Evolutionary conservation across 1,284 basidiomycete genomes (phyloP).

Genomic region (Cryptococcus floricola): DNA sequence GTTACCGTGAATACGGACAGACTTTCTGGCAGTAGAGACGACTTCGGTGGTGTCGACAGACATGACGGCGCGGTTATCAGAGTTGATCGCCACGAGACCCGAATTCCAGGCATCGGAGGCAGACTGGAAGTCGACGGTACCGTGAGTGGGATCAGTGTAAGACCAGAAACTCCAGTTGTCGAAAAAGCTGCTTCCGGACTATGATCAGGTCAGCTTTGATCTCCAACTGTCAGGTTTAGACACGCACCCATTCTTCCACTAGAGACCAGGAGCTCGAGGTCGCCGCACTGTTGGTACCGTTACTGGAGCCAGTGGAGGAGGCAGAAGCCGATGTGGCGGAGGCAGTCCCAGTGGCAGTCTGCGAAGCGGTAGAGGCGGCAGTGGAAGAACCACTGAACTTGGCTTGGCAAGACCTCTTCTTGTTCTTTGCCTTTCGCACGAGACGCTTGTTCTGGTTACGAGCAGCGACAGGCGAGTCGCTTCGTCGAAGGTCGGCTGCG

Average conservation of each 20-base stretch:
- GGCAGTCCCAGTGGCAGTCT: slow-evolving; percentile 5
- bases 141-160: slow-evolving; percentile 71
- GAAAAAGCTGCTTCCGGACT: slow-evolving; percentile 59
- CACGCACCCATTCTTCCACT: slow-evolving; percentile 30
- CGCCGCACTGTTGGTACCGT: slow-evolving; percentile 7
- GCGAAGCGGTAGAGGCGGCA: neutral
- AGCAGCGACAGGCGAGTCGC: neutral
- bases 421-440: slow-evolving; percentile 24
- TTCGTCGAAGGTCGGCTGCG: slow-evolving; percentile 6
- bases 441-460: slow-evolving; percentile 25
- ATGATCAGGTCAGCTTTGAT: slow-evolving; percentile 2
- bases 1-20: slow-evolving; percentile 70
- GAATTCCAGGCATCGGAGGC: slow-evolving; percentile 36
- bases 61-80: slow-evolving; percentile 71
- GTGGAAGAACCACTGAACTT: slow-evolving; percentile 4
- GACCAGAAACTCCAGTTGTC: slow-evolving; percentile 73
- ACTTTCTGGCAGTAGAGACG: slow-evolving; percentile 58
- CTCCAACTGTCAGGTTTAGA: neutral
- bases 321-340: slow-evolving; percentile 9
- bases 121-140: slow-evolving; percentile 52
- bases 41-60: slow-evolving; percentile 72
- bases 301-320: slow-evolving; percentile 8
- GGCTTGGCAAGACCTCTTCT: slow-evolving; percentile 22
- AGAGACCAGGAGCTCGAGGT: slow-evolving; percentile 29
- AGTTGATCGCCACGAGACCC: slow-evolving; percentile 57